A percentile compares a stretch with the other conserved stretches of the same genome.
Evolutionary conservation across 805 yeast genomes (phyloP).

Genomic region (Nakazawaea wyomingensis): DNA sequence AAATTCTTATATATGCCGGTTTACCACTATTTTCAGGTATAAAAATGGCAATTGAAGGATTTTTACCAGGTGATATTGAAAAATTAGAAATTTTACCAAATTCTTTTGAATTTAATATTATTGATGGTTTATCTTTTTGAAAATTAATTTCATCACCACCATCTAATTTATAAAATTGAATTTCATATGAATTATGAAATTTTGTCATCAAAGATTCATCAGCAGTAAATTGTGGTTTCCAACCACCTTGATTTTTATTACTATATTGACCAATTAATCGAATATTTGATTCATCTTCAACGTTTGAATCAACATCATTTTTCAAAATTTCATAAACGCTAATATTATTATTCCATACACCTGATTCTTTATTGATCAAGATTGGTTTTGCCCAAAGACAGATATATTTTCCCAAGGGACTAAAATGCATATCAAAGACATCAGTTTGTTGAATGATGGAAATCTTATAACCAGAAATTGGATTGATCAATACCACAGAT

Average conservation of each 20-base stretch:
- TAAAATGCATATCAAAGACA: slow-evolving; percentile 76
- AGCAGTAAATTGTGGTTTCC: slow-evolving; percentile 87
- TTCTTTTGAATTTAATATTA: slow-evolving; percentile 53
- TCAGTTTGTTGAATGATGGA: slow-evolving; percentile 53
- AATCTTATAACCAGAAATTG: slow-evolving; percentile 44
- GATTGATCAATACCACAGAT: slow-evolving; percentile 50
- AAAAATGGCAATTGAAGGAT: slow-evolving; percentile 86
- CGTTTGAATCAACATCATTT: slow-evolving; percentile 28
- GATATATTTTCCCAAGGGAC: slow-evolving; percentile 81
- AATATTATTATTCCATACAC: slow-evolving; percentile 76
- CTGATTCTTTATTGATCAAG: slow-evolving; percentile 55
- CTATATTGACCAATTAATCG: slow-evolving; percentile 53
- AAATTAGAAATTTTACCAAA: slow-evolving; percentile 43
- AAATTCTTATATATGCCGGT: slow-evolving; percentile 85
- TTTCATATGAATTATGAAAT: slow-evolving; percentile 44
- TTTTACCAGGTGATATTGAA: slow-evolving; percentile 78
- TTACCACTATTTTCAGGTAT: slow-evolving; percentile 81
- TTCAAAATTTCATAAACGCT: slow-evolving; percentile 57
- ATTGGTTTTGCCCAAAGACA: slow-evolving; percentile 89
- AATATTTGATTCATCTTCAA: slow-evolving; percentile 4
- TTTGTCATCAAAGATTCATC: slow-evolving; percentile 73
- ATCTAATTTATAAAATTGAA: slow-evolving; percentile 60
- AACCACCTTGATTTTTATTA: slow-evolving; percentile 79
- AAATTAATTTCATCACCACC: slow-evolving; percentile 33
- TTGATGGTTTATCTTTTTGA: slow-evolving; percentile 42